phyloP scores from a whole-genome alignment of 805 yeast genomes.

The Saturnispora silvae region DNA sequence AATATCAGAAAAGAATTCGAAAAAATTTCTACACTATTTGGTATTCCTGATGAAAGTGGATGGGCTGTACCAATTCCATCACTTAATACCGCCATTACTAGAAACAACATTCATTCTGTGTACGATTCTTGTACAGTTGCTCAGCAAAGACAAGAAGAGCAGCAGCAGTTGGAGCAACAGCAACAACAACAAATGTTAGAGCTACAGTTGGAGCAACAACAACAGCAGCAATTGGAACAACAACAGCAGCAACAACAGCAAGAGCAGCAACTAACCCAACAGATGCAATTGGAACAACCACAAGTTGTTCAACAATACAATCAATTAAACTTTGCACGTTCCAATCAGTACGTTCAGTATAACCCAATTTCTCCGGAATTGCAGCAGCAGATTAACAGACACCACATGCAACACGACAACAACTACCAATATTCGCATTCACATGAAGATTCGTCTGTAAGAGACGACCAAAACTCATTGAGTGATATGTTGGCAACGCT shows the following conservation, averaged over 20 bases:
- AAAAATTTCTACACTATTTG: constrained; percentile 80
- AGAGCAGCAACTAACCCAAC: not conserved
- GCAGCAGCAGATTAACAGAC: constrained; percentile 16
- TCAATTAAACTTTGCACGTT: constrained; percentile 7
- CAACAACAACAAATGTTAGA: not conserved
- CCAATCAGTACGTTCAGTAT: constrained; percentile 25
- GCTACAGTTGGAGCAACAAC: not conserved
- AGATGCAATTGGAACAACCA: not conserved
- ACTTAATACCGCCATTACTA: constrained; percentile 73
- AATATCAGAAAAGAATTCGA: constrained; percentile 73
- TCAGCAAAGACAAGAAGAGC: constrained; percentile 21
- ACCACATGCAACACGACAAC: constrained; percentile 16
- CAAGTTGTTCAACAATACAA: constrained; percentile 3
- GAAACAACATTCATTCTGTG: constrained; percentile 92
- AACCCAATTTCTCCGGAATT: constrained; percentile 22
- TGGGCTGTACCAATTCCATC: constrained; percentile 98
- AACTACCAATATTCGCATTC: not conserved
- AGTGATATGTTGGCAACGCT: constrained; percentile 89
- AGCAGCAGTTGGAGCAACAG: constrained; percentile 16
- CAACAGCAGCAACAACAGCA: not conserved
- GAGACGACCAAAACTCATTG: constrained; percentile 53
- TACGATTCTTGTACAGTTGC: constrained; percentile 67
- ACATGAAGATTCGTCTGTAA: not conserved
- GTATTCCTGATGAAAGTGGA: constrained; percentile 90
- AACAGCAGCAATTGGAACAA: too few relatives aligned